Evolutionary conservation across 2,329 filamentous ascomycete genomes (phyloP).

Genomic region (Fusarium metavorans): DNA sequence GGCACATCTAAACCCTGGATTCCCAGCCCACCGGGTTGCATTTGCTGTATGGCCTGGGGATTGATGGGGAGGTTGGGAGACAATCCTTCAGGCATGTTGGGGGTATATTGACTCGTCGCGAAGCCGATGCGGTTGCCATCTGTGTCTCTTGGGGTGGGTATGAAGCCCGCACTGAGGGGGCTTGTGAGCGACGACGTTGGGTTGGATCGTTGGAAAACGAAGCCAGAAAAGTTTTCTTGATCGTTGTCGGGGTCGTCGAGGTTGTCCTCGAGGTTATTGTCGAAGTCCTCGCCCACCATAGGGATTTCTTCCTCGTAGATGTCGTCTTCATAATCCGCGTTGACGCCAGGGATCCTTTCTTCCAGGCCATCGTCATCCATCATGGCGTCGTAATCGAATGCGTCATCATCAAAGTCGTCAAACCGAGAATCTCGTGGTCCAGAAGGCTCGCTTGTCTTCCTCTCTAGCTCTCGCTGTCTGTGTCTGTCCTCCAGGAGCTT

Average conservation of each 20-base stretch:
- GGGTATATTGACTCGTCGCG: constrained; percentile 63
- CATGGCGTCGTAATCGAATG: constrained; percentile 72
- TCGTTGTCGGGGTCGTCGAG: constrained; percentile 46
- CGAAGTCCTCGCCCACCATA: constrained; percentile 46
- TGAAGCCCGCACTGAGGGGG: constrained; percentile 60
- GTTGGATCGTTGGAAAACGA: constrained; percentile 68
- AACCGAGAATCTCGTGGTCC: constrained; percentile 64
- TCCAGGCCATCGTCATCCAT: constrained; percentile 75
- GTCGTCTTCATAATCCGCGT: constrained; percentile 61
- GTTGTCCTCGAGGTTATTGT: constrained; percentile 41
- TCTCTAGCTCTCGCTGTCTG: constrained; percentile 74
- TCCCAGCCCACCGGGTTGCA: constrained; percentile 53
- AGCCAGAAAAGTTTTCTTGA: constrained; percentile 72
- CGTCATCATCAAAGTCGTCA: constrained; percentile 73
- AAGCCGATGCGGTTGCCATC: constrained; percentile 68
- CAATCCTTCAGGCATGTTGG: constrained; percentile 34
- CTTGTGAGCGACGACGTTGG: constrained; percentile 63
- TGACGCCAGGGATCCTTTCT: constrained; percentile 73
- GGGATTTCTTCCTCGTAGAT: constrained; percentile 50
- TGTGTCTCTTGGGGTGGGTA: constrained; percentile 67
- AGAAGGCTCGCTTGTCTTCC: constrained; percentile 57
- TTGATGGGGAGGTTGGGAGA: constrained; percentile 30
- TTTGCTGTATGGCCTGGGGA: constrained; percentile 21
- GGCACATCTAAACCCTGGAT: constrained; percentile 53
- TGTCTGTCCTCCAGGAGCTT: constrained; percentile 80